Percentiles rank a stretch among this genome's conserved stretches.
These are phyloP conservation scores for Spongospora subterranea DNA, from an alignment of 208 protist genomes.

Conservation along the genomic window DNA sequence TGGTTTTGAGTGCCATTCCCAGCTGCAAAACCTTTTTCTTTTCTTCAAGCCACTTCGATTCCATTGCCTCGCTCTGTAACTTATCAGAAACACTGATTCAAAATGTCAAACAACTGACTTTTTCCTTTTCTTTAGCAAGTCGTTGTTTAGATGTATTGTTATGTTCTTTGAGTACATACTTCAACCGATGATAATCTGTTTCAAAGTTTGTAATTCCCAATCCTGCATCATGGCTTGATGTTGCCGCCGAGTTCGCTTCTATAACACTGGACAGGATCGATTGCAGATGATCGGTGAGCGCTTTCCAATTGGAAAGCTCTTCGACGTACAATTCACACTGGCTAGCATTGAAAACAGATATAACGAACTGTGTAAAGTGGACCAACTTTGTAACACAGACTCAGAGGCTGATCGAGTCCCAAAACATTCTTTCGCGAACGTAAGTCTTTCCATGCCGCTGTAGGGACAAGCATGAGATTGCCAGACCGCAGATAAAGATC, in stretches of 20 bases:
- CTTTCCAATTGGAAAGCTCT: not conserved
- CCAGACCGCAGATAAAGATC: too few relatives aligned
- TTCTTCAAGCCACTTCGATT: slow-evolving; percentile 8
- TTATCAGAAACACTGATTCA: not conserved
- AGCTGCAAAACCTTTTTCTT: slow-evolving; percentile 49
- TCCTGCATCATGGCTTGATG: not conserved
- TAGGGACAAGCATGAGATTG: too few relatives aligned
- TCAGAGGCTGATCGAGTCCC: too few relatives aligned
- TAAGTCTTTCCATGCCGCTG: too few relatives aligned
- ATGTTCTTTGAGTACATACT: not conserved
- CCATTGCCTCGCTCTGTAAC: not conserved
- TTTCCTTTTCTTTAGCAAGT: not conserved
- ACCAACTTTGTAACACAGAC: too few relatives aligned
- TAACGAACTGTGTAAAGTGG: too few relatives aligned
- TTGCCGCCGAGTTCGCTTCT: not conserved
- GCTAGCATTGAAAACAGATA: too few relatives aligned
- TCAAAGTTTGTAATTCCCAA: not conserved
- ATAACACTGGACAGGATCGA: not conserved
- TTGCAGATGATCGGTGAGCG: not conserved
- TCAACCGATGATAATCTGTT: not conserved
- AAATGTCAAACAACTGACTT: not conserved
- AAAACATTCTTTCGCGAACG: too few relatives aligned
- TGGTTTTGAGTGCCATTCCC: slow-evolving; percentile 24
- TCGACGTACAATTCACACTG: too few relatives aligned
- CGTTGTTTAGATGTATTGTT: not conserved